Conservation (phyloP, 257 asterid species). For the Solanum clarkiae region DNA sequence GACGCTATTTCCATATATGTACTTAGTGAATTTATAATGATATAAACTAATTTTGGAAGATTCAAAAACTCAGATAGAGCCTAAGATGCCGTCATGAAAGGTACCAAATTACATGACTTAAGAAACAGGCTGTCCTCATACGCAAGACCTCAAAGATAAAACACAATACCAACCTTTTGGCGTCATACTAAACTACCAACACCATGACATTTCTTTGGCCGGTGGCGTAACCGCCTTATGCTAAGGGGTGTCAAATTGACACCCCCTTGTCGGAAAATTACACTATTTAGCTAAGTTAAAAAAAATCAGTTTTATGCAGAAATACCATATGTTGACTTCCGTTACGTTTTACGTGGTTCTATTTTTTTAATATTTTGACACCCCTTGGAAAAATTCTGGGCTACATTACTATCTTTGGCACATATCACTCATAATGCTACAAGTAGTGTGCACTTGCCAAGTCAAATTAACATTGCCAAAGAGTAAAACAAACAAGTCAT, state of each 20-base stretch:
- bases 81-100: not conserved
- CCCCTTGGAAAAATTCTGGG: not conserved
- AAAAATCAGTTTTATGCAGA: not conserved
- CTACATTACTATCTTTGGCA: not conserved
- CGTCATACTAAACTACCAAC: not conserved
- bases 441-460: not conserved
- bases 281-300: not conserved
- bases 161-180: not conserved
- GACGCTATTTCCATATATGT: not conserved
- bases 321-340: not conserved
- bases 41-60: not conserved
- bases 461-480: not conserved
- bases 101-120: not conserved
- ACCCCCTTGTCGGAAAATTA: not conserved
- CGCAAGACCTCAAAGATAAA: not conserved
- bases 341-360: not conserved
- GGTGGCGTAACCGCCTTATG: not conserved
- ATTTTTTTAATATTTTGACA: not conserved
- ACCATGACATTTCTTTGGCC: not conserved
- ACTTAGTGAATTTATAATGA: not conserved
- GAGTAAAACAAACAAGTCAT: constrained; percentile 11
- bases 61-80: not conserved
- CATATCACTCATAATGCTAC: not conserved
- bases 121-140: not conserved
- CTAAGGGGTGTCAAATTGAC: not conserved